Conservation (phyloP, 2,329 filamentous ascomycete genomes). For the Aureobasidium uvarum region DNA sequence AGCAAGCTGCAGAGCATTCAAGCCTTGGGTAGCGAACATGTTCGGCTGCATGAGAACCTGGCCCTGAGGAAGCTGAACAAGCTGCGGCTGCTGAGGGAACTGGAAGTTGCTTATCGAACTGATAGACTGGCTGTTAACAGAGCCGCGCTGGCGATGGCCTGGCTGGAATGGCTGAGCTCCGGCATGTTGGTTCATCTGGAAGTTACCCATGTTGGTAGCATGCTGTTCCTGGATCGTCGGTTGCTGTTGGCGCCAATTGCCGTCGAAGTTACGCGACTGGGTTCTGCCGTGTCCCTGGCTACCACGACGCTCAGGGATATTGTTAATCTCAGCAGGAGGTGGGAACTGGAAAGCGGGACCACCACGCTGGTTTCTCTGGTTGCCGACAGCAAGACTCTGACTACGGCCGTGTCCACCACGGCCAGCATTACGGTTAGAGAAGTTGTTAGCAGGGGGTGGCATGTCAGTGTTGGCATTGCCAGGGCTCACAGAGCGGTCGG, state of each 20-base stretch:
- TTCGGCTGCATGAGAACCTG: conserved; percentile 77
- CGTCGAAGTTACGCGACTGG: conserved; percentile 90
- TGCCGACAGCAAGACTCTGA: conserved; percentile 82
- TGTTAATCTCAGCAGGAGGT: conserved; percentile 52
- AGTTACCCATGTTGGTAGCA: conserved; percentile 57
- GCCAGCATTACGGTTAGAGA: conserved; percentile 37
- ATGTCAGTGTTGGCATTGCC: conserved; percentile 42
- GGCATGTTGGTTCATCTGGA: conserved; percentile 68
- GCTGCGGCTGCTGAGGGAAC: conserved; percentile 80
- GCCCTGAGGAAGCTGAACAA: conserved; percentile 78
- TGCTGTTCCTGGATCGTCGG: conserved; percentile 51
- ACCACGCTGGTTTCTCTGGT: conserved; percentile 62
- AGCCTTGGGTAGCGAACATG: conserved; percentile 78
- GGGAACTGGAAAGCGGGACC: conserved; percentile 70
- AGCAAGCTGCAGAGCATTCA: conserved; percentile 82
- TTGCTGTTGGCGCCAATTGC: conserved; percentile 91
- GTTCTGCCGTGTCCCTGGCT: conserved; percentile 77
- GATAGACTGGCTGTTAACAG: conserved; percentile 77
- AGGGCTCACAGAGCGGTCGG: conserved; percentile 58
- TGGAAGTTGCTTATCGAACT: conserved; percentile 83
- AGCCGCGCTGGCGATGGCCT: conserved; percentile 81
- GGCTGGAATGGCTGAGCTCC: conserved; percentile 80
- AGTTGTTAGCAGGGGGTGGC: conserved; percentile 27
- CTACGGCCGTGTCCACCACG: conserved; percentile 62
- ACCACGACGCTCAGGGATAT: conserved; percentile 72